A percentile compares a stretch with the other conserved stretches of the same genome.
These are phyloP conservation scores for Apiospora sp. DNA, from an alignment of 2,329 filamentous ascomycete genomes.

Conservation along the genomic window DNA sequence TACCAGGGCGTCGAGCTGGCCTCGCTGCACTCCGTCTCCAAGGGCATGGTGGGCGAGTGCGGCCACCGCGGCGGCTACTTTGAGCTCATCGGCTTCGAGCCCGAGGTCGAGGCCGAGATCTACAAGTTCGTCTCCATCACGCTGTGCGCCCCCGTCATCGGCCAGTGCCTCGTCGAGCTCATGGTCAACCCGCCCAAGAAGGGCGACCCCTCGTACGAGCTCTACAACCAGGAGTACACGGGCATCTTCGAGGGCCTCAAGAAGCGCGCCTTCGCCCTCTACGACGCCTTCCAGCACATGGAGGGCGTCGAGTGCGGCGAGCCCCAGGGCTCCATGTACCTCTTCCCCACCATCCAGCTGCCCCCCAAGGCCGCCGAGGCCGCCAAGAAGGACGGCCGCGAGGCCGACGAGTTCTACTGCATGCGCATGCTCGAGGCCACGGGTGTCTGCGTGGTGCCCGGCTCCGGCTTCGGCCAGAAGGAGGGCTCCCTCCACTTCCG, in stretches of 20 bases:
- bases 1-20: slow-evolving; percentile 90
- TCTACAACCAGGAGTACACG: slow-evolving; percentile 87
- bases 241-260: slow-evolving; percentile 81
- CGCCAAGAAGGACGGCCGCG: slow-evolving; percentile 75
- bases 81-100: slow-evolving; percentile 89
- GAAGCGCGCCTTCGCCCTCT: slow-evolving; percentile 82
- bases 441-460: slow-evolving; percentile 92
- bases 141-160: slow-evolving; percentile 93
- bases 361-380: slow-evolving; percentile 78
- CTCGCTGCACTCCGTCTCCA: slow-evolving; percentile 91
- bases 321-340: slow-evolving; percentile 97
- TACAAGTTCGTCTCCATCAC: slow-evolving; percentile 99
- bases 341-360: slow-evolving; percentile 92
- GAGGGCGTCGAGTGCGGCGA: slow-evolving; percentile 91
- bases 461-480: slow-evolving; percentile 92
- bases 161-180: slow-evolving; percentile 94
- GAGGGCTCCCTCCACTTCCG: slow-evolving; percentile 92
- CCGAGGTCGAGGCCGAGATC: slow-evolving; percentile 87
- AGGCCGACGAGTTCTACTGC: slow-evolving; percentile 93
- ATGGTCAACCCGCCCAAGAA: slow-evolving; percentile 94
- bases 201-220: slow-evolving; percentile 83
- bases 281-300: slow-evolving; percentile 92
- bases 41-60: slow-evolving; percentile 99
- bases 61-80: slow-evolving; percentile 98
- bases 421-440: slow-evolving; percentile 90